Evolutionary conservation across 192 early-diverging fungal species (phyloP).

Genomic region (Backusella sp.): DNA sequence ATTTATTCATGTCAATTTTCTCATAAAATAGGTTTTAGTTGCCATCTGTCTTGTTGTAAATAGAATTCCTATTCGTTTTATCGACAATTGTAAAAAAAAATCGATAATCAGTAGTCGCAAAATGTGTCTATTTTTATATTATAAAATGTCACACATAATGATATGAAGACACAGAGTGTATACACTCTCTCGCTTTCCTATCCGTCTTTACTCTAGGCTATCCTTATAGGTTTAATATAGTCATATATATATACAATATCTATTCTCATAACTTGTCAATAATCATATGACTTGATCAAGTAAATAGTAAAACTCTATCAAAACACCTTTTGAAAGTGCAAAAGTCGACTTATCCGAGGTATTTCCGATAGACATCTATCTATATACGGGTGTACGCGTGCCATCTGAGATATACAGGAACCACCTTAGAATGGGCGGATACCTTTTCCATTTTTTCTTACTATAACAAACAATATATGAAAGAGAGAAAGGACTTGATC

Average conservation of each 20-base stretch:
- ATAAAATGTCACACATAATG: too few species aligned
- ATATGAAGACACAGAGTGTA: too few species aligned
- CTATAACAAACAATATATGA: background rate
- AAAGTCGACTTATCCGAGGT: background rate
- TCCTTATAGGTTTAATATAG: background rate
- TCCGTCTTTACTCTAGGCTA: background rate
- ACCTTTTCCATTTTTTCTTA: background rate
- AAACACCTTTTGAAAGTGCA: background rate
- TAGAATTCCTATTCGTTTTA: background rate
- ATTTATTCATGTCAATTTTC: too few species aligned
- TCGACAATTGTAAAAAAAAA: background rate
- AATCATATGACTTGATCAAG: background rate
- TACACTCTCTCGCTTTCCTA: too few species aligned
- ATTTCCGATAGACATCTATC: background rate
- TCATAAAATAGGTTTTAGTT: too few species aligned
- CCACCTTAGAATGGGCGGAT: background rate
- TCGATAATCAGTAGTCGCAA: too few species aligned
- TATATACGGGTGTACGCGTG: background rate
- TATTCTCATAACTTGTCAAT: background rate
- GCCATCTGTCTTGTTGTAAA: too few species aligned
- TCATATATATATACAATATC: background rate
- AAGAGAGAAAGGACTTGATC: background rate
- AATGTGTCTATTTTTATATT: too few species aligned
- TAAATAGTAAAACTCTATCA: background rate
- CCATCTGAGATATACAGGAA: background rate